A percentile compares a stretch with the other conserved stretches of the same genome.
Evolutionary conservation across 2,329 filamentous ascomycete species (phyloP).

Genomic region (Colletotrichum sp.): DNA sequence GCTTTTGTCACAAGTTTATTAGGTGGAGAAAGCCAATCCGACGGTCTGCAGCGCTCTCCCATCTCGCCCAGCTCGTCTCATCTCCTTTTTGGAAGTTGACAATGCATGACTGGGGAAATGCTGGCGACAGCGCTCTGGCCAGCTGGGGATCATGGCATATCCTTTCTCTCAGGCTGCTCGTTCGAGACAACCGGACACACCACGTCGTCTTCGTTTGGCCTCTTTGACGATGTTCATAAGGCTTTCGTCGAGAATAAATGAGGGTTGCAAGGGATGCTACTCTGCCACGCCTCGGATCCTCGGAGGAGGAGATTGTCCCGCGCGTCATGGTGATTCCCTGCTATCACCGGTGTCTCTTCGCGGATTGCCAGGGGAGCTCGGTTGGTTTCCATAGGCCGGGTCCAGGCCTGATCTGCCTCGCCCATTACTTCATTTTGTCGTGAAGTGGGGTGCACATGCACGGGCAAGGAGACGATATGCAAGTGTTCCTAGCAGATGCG

Average conservation of each 20-base stretch:
- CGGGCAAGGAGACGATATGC: slow-evolving; percentile 15
- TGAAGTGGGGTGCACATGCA: slow-evolving; percentile 10
- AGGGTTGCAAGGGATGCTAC: slow-evolving; percentile 12
- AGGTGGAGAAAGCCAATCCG: slow-evolving; percentile 17
- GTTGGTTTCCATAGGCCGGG: background rate
- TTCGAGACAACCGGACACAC: background rate
- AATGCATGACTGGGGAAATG: background rate
- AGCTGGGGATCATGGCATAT: background rate
- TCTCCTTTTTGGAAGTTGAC: background rate
- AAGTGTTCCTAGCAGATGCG: slow-evolving; percentile 13
- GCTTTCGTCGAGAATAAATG: slow-evolving; percentile 12
- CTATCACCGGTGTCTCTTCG: background rate
- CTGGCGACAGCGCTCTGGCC: background rate
- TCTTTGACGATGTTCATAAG: background rate
- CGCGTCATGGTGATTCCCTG: background rate
- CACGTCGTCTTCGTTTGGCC: background rate
- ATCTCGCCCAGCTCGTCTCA: slow-evolving; percentile 12
- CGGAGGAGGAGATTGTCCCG: slow-evolving; percentile 8
- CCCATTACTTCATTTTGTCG: slow-evolving; percentile 1
- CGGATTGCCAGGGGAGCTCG: background rate
- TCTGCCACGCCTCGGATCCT: slow-evolving; percentile 12
- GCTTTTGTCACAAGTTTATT: slow-evolving; percentile 22
- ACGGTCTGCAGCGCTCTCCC: background rate
- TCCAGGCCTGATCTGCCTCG: slow-evolving; percentile 8
- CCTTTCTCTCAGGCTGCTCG: background rate